Evolutionary conservation across 768 basidiomycete genomes (phyloP), one percentile per base, ranked within the genome.

Genomic region (Hypsizygus marmoreus): DNA sequence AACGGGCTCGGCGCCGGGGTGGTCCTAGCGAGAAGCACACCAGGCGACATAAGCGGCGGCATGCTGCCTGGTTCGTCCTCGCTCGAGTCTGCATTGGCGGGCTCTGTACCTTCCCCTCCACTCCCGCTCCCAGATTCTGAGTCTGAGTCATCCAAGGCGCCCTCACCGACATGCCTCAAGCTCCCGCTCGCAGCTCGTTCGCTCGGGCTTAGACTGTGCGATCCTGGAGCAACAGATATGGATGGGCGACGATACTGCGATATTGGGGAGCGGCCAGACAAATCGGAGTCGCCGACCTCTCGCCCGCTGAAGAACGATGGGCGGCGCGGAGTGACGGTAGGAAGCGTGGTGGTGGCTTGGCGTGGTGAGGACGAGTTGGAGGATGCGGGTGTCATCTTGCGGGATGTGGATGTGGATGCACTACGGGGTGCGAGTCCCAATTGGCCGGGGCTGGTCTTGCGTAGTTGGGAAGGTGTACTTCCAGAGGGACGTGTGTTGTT

Each of bases 131-230:
- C 71, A 46, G 63, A 75, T 1, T 76, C 77, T 1, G 86, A 87
- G 65, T 89, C 88, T 0, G 86, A 89, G 56, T 89, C 87, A 47
- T 86, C 84, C 3, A 91, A 64, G 1, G 84, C 86, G 20, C 88
- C 87, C 57, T 90, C 89, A 4, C 88, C 88, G 9, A 84, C 79
- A 55, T 88, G 82, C 1, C 79, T 70, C 24, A 80, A 65, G 47
- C 78, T 86, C 8, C 64, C 53, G 14, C 56, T 61, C 31, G 55
- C 58, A n/a, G 39, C 30, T 42, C 62, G 63, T 41, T 74, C 70
- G 50, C 70, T 71, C 10, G 69, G 68, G 51, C 71, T 74, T 5
- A 65, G 50, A 39, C 67, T 72, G 23, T 75, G 64, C 11, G 60
- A 43, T 24, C 62, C 60, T 8, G 60, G 59, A 25, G 52, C n/a